A percentile compares a stretch with the other conserved stretches of the same genome.
phyloP scores from a whole-genome alignment of 345 rosid species.

The Brassica cretica region DNA sequence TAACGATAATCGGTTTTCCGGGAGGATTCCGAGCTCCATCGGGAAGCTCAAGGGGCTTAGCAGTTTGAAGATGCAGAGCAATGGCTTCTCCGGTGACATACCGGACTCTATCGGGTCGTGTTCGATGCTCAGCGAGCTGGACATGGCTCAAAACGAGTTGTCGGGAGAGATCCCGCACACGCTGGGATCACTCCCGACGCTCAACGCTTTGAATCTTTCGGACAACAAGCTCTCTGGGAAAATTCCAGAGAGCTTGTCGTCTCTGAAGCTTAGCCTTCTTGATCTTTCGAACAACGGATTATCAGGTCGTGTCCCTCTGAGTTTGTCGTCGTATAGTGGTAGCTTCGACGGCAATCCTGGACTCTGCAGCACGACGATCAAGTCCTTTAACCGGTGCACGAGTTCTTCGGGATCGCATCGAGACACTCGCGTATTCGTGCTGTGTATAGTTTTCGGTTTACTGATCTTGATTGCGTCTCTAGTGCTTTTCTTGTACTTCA shows the following conservation, averaged over 20 bases:
- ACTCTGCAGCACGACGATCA: conserved; percentile 66
- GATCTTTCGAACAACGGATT: conserved; percentile 72
- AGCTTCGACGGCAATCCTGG: conserved; percentile 73
- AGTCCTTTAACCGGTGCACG: conserved; percentile 56
- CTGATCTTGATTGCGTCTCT: conserved; percentile 55
- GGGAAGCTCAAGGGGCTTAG: conserved; percentile 57
- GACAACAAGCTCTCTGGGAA: conserved; percentile 61
- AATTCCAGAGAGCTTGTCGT: conserved; percentile 68
- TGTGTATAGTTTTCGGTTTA: conserved; percentile 55
- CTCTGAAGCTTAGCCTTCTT: conserved; percentile 73
- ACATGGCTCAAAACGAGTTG: conserved; percentile 67
- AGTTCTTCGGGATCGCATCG: conserved; percentile 46
- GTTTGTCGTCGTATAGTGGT: conserved; percentile 71
- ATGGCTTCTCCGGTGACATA: conserved; percentile 57
- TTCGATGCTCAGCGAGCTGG: conserved; percentile 54
- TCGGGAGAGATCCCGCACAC: conserved; percentile 69
- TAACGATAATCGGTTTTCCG: conserved; percentile 61
- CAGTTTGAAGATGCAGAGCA: conserved; percentile 61
- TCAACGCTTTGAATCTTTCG: conserved; percentile 75
- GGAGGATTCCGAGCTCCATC: conserved; percentile 56
- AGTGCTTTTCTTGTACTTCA: conserved; percentile 52
- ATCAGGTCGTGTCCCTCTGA: conserved; percentile 64
- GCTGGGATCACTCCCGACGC: conserved; percentile 63
- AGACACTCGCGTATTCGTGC: conserved; percentile 45
- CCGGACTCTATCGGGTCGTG: conserved; percentile 71